Evolutionary conservation across 2,329 filamentous ascomycete species (phyloP).

Genomic region (Clarireedia paspali): DNA sequence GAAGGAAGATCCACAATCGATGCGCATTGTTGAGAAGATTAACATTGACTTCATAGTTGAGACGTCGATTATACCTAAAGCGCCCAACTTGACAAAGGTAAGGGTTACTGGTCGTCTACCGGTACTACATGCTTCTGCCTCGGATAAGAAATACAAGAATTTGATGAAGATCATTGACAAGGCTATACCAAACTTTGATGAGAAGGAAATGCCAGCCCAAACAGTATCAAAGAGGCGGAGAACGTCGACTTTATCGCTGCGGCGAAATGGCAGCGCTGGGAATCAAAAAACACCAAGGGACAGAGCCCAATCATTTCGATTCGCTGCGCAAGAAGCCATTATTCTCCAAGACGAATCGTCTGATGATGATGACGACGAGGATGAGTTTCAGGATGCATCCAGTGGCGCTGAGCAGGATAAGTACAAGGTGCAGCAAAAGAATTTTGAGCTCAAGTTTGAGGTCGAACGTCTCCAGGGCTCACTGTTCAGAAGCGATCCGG

Average conservation of each 20-base stretch:
- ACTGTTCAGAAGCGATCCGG: slow-evolving; percentile 77
- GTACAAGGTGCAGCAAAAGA: slow-evolving; percentile 74
- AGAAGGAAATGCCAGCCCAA: slow-evolving; percentile 32
- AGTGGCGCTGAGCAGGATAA: slow-evolving; percentile 48
- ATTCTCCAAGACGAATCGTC: slow-evolving; percentile 56
- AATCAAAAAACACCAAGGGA: slow-evolving; percentile 39
- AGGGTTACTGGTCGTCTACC: slow-evolving; percentile 87
- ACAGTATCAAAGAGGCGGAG: slow-evolving; percentile 5
- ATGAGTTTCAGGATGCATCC: slow-evolving; percentile 59
- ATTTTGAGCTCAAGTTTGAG: slow-evolving; percentile 94
- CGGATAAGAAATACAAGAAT: slow-evolving; percentile 93
- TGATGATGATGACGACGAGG: slow-evolving; percentile 52
- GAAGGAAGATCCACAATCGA: slow-evolving; percentile 58
- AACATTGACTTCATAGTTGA: slow-evolving; percentile 97
- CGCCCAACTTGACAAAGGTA: slow-evolving; percentile 84
- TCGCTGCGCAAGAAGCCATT: slow-evolving; percentile 65
- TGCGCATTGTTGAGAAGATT: slow-evolving; percentile 93
- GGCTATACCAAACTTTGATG: slow-evolving; percentile 76
- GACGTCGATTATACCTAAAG: slow-evolving; percentile 92
- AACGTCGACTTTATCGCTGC: slow-evolving; percentile 10
- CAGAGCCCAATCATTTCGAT: slow-evolving; percentile 61
- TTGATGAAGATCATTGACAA: slow-evolving; percentile 95
- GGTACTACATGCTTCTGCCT: slow-evolving; percentile 83
- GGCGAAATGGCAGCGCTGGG: slow-evolving; percentile 20
- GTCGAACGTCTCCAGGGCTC: slow-evolving; percentile 93